phyloP scores from a whole-genome alignment of 176 grass and related monocot genomes.

The Oryza longistaminata region DNA sequence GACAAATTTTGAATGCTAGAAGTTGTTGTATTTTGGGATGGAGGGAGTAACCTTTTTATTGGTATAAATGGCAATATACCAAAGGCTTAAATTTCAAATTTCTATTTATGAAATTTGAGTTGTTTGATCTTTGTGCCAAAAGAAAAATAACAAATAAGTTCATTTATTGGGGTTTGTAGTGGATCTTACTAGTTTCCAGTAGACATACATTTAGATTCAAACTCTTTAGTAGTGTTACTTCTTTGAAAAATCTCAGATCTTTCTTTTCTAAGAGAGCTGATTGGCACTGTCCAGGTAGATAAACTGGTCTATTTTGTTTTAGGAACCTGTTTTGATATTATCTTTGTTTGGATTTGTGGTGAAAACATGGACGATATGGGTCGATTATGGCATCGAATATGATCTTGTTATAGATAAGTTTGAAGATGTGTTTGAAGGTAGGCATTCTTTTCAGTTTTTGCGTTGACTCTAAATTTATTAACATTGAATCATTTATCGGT shows the following conservation, averaged over 20 bases:
- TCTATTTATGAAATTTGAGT: constrained; percentile 9
- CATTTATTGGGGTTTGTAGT: background rate
- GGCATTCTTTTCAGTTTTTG: background rate
- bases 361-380: background rate
- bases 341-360: background rate
- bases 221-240: background rate
- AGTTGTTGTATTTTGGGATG: no score
- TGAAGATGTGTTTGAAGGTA: background rate
- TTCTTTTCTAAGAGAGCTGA: constrained; percentile 27
- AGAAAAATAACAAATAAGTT: constrained; percentile 5
- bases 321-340: constrained; percentile 1
- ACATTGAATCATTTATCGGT: background rate
- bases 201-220: background rate
- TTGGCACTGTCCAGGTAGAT: background rate
- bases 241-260: background rate
- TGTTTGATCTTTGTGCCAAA: background rate
- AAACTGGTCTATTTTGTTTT: background rate
- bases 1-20: no score
- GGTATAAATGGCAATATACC: background rate
- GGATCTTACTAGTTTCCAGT: constrained; percentile 14
- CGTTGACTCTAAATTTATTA: background rate
- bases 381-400: background rate
- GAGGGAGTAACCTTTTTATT: background rate
- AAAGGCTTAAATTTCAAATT: constrained; percentile 7
- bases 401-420: background rate